These are phyloP conservation scores for Candida manassasensis DNA, from an alignment of 805 yeast genomes.

Conservation along the genomic window DNA sequence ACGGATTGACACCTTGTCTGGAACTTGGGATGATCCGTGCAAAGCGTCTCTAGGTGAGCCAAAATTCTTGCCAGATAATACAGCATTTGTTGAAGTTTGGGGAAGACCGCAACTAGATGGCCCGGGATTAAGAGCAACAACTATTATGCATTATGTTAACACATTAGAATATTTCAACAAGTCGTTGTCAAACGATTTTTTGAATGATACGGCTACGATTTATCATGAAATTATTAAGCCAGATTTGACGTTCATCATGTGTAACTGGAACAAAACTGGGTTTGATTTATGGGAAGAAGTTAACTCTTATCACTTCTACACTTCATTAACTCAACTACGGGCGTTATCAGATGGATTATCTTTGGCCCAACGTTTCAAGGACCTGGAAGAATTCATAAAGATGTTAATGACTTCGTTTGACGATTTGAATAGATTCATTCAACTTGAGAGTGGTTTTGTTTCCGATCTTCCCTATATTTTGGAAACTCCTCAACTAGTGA, in stretches of 20 bases:
- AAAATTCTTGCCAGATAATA: conserved; percentile 66
- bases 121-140: conserved; percentile 74
- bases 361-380: conserved; percentile 25
- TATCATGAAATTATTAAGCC: conserved; percentile 55
- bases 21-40: conserved; percentile 40
- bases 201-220: conserved; percentile 29
- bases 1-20: conserved; percentile 64
- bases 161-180: conserved; percentile 30
- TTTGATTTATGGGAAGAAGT: conserved; percentile 95
- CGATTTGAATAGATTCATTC: conserved; percentile 35
- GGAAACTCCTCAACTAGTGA: conserved; percentile 56
- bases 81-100: conserved; percentile 66
- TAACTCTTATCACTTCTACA: conserved; percentile 71
- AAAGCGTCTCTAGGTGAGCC: conserved; percentile 82
- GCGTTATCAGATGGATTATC: conserved; percentile 55
- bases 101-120: conserved; percentile 97
- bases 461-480: conserved; percentile 49
- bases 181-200: conserved; percentile 19
- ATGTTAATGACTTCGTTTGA: conserved; percentile 26
- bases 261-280: conserved; percentile 59
- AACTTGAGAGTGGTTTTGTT: conserved; percentile 38
- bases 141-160: conserved; percentile 54
- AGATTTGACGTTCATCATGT: conserved; percentile 61
- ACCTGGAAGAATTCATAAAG: conserved; percentile 22
- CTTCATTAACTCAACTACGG: conserved; percentile 67